Evolutionary conservation across 495 filamentous ascomycete genomes (phyloP).

Genomic region (Coniosporium apollinis): DNA sequence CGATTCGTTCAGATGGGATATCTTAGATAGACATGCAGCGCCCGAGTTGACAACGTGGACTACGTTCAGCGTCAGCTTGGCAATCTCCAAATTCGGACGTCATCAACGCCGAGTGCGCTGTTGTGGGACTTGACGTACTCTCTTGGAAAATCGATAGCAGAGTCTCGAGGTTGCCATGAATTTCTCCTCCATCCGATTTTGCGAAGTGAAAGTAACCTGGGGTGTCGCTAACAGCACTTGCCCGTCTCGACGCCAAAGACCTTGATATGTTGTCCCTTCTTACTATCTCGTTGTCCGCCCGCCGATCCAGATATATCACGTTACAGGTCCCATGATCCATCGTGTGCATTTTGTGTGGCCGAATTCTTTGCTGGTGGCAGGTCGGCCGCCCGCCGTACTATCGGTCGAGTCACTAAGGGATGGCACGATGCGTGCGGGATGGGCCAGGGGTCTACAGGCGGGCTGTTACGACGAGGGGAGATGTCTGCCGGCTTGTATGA

Average conservation of each 20-base stretch:
- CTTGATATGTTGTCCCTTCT: slow-evolving; percentile 13
- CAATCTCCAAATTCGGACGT: background rate
- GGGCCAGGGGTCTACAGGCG: too few relatives aligned
- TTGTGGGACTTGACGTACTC: slow-evolving; percentile 8
- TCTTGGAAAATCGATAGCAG: slow-evolving; percentile 19
- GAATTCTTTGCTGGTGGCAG: too few relatives aligned
- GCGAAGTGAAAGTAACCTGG: slow-evolving; percentile 14
- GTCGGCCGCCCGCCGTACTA: too few relatives aligned
- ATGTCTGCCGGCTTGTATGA: too few relatives aligned
- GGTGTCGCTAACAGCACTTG: slow-evolving; percentile 9
- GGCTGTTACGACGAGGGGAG: too few relatives aligned
- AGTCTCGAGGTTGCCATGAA: slow-evolving; percentile 14
- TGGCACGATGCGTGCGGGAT: too few relatives aligned
- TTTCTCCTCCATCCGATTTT: slow-evolving; percentile 9
- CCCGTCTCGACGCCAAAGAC: slow-evolving; percentile 9
- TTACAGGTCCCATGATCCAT: slow-evolving; percentile 24
- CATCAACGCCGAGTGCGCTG: background rate
- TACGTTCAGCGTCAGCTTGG: slow-evolving; percentile 1
- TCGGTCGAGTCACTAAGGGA: too few relatives aligned
- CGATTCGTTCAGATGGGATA: slow-evolving; percentile 14
- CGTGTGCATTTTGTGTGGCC: too few relatives aligned
- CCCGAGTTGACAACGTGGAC: slow-evolving; percentile 17
- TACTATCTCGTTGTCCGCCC: slow-evolving; percentile 17
- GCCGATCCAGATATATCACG: slow-evolving; percentile 20
- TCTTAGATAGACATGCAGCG: slow-evolving; percentile 13